Percentiles rank a stretch among this genome's conserved stretches.
phyloP scores from a whole-genome alignment of 2,329 filamentous ascomycete genomes.

The Orbilia ellipsospora region DNA sequence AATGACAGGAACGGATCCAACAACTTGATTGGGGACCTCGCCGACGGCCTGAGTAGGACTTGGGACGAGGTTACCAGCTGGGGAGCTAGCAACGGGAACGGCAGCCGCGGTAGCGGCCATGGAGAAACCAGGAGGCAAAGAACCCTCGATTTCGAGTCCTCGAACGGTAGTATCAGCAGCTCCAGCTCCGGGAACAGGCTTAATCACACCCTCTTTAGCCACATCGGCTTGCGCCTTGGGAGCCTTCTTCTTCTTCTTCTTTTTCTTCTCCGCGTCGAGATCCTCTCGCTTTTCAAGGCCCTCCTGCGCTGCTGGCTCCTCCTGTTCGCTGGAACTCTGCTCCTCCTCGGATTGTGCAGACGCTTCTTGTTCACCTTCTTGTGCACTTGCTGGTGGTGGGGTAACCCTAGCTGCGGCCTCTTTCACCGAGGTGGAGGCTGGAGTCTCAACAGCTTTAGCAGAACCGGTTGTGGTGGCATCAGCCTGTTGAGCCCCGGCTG shows the following conservation, averaged over 20 bases:
- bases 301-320: neutral
- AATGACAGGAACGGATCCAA: neutral
- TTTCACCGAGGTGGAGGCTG: neutral
- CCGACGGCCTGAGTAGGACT: neutral
- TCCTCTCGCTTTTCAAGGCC: neutral
- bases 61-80: neutral
- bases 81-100: neutral
- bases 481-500: neutral
- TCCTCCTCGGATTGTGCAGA: neutral
- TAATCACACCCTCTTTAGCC: neutral
- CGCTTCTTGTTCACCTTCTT: neutral
- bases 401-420: neutral
- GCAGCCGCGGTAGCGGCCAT: conserved; percentile 9
- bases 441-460: neutral
- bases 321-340: neutral
- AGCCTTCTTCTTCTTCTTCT: neutral
- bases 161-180: conserved; percentile 8
- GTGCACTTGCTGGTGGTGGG: neutral
- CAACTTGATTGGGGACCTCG: neutral
- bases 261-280: neutral
- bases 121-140: conserved; percentile 43
- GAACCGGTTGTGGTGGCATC: neutral
- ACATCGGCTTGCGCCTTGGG: neutral
- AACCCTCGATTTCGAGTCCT: conserved; percentile 22
- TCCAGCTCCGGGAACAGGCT: neutral